These are phyloP conservation scores for Skeletonema costatum DNA, from an alignment of 108 stramenopile species.

Conservation along the genomic window DNA sequence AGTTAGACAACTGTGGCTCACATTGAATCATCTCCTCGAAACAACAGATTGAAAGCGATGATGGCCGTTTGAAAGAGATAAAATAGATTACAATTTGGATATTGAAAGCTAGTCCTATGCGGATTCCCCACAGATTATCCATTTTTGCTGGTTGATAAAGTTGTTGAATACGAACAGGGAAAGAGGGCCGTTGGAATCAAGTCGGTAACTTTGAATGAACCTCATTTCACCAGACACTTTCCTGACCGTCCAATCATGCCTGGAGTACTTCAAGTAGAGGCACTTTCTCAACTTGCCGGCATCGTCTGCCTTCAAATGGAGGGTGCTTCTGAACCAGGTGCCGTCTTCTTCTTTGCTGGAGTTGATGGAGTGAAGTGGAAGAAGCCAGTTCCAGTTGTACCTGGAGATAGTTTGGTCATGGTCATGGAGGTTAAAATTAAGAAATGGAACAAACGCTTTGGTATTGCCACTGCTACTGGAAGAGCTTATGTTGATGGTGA, in stretches of 20 bases:
- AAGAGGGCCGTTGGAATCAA: slow-evolving; percentile 96
- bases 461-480: slow-evolving; percentile 87
- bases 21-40: no score
- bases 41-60: no score
- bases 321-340: slow-evolving; percentile 80
- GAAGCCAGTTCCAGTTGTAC: slow-evolving; percentile 97
- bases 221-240: slow-evolving; percentile 98
- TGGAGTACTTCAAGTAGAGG: slow-evolving; percentile 96
- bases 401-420: slow-evolving; percentile 92
- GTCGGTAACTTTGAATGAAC: slow-evolving; percentile 94
- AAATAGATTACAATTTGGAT: no score
- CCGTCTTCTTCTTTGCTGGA: slow-evolving; percentile 97
- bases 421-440: slow-evolving; percentile 96
- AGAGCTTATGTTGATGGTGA: slow-evolving; percentile 88
- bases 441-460: slow-evolving; percentile 87
- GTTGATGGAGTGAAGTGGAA: slow-evolving; percentile 97
- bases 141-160: slow-evolving; percentile 89
- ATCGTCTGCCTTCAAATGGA: slow-evolving; percentile 91
- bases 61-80: no score
- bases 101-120: no score
- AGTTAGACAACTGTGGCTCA: no score
- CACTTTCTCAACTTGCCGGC: slow-evolving; percentile 95
- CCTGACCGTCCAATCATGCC: slow-evolving; percentile 98
- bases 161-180: slow-evolving; percentile 91
- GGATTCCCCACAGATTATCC: slow-evolving; percentile 97